Conservation (phyloP, 768 basidiomycete genomes). For the Suillus fuscotomentosus region DNA sequence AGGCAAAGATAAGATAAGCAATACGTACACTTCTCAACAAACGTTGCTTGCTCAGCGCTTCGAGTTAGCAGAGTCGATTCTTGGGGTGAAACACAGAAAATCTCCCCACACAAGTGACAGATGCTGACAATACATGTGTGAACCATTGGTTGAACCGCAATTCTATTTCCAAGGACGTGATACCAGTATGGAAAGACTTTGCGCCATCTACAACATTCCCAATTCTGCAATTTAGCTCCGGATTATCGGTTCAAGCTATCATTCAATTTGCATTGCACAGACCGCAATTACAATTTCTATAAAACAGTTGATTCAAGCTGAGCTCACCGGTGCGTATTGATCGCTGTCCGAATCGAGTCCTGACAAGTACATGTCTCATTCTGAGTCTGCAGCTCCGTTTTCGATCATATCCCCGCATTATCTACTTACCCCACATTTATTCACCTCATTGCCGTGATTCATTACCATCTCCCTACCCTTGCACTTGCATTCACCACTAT, state of each 20-base stretch:
- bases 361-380: neutral
- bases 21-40: neutral
- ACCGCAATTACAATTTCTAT: neutral
- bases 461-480: neutral
- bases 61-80: too few species aligned
- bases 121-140: too few species aligned
- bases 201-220: neutral
- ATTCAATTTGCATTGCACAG: too few species aligned
- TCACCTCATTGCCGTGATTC: neutral
- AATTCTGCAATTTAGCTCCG: neutral
- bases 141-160: too few species aligned
- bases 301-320: neutral
- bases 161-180: too few species aligned
- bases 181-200: neutral
- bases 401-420: constrained; percentile 1
- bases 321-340: too few species aligned
- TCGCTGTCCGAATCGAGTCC: neutral
- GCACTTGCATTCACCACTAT: too few species aligned
- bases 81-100: too few species aligned
- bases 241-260: neutral
- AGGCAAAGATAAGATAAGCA: constrained; percentile 4
- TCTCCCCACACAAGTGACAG: too few species aligned
- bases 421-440: neutral
- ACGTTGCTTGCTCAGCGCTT: neutral
- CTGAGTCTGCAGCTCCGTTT: neutral